Evolutionary conservation across 495 filamentous ascomycete genomes (phyloP).

Genomic region (Aspergillus campestris): DNA sequence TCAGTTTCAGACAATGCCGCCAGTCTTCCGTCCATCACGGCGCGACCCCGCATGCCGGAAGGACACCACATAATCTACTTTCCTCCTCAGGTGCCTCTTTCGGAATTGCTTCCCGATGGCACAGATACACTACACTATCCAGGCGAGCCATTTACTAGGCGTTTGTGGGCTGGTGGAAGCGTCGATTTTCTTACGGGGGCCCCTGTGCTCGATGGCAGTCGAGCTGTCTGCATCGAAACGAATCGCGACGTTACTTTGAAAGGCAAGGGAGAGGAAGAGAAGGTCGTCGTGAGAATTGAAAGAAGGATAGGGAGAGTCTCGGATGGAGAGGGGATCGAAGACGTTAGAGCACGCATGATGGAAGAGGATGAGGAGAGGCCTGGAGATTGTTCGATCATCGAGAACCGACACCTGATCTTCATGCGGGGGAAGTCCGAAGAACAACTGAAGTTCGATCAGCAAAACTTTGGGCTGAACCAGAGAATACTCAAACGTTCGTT

Average conservation of each 20-base stretch:
- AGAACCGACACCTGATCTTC: slow-evolving; percentile 54
- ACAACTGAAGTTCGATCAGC: slow-evolving; percentile 22
- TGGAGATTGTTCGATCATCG: slow-evolving; percentile 35
- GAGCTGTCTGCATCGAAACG: slow-evolving; percentile 53
- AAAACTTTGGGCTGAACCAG: slow-evolving; percentile 14
- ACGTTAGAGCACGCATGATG: slow-evolving; percentile 38
- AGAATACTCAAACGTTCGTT: slow-evolving; percentile 33
- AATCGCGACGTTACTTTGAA: slow-evolving; percentile 53
- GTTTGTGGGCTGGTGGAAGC: slow-evolving; percentile 75
- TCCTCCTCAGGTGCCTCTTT: slow-evolving; percentile 49
- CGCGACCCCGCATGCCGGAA: slow-evolving; percentile 32
- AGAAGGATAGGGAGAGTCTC: slow-evolving; percentile 34
- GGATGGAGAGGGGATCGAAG: slow-evolving; percentile 25
- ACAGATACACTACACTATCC: slow-evolving; percentile 65
- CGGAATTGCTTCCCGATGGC: slow-evolving; percentile 58
- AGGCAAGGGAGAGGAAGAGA: slow-evolving; percentile 47
- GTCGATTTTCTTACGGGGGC: slow-evolving; percentile 19
- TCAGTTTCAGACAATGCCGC: background rate
- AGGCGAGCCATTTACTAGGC: slow-evolving; percentile 52
- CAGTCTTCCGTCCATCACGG: slow-evolving; percentile 26
- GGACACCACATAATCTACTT: slow-evolving; percentile 66
- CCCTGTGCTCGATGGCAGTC: slow-evolving; percentile 39
- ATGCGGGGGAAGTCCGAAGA: slow-evolving; percentile 40
- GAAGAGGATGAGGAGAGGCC: slow-evolving; percentile 24
- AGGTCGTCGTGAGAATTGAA: slow-evolving; percentile 51